phyloP scores from a whole-genome alignment of 176 grass and related monocot genomes.

The Eremochloa ophiuroides region DNA sequence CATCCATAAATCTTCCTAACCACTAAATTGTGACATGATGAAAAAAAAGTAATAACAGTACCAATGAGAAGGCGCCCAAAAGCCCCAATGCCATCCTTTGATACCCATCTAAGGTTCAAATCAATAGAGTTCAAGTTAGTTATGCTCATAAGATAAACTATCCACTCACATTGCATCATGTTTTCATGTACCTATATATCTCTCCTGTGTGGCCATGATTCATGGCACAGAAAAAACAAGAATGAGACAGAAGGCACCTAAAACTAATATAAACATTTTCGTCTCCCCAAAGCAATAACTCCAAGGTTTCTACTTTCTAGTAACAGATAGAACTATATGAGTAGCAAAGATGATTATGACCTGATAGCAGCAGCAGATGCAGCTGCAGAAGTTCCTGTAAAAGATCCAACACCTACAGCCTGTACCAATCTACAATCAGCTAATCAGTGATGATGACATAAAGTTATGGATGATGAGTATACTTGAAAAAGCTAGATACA shows the following conservation, averaged over 20 bases:
- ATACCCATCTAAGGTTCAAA: constrained; percentile 73
- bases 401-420: constrained; percentile 93
- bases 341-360: constrained; percentile 34
- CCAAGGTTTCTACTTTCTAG: neutral
- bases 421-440: constrained; percentile 52
- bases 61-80: constrained; percentile 89
- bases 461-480: constrained; percentile 29
- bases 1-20: constrained; percentile 20
- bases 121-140: constrained; percentile 14
- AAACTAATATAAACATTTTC: neutral
- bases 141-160: constrained; percentile 2
- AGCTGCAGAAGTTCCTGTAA: constrained; percentile 75
- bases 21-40: constrained; percentile 1
- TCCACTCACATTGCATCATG: neutral
- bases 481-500: neutral
- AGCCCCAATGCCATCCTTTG: constrained; percentile 91
- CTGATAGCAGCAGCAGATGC: constrained; percentile 95
- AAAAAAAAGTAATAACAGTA: constrained; percentile 23
- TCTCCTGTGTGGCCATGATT: constrained; percentile 1
- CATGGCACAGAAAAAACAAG: neutral
- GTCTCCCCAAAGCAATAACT: neutral
- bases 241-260: neutral
- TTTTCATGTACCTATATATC: neutral
- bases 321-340: neutral
- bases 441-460: constrained; percentile 24